Base-by-base conservation (phyloP, 2,329 filamentous ascomycete species). In the Paecilomyces sp. region DNA sequence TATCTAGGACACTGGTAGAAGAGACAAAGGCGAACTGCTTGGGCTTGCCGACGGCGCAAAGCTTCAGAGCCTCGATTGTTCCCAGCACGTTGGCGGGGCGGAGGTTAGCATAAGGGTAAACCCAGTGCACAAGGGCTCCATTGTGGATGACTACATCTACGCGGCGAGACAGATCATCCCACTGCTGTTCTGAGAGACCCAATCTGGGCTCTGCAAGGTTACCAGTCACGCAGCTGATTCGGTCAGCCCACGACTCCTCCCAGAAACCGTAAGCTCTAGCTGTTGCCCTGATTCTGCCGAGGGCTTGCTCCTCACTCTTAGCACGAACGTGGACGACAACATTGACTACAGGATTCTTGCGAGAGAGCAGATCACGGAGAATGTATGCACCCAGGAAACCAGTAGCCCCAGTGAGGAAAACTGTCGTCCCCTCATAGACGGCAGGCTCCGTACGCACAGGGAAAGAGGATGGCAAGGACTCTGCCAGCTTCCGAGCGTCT, bases 311-410 rank as follows among this genome's bases (percentile, higher is more conserved):
- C 3, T 81, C 68, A 60, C 85, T 84, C 71, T 88, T 86, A 47
- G 86, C 86, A 57, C 92, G 88, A 3, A 96, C 88, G 60, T 92
- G 87, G 0, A 88, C 86, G 60, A 96, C 85, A 9, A 96, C 81
- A 64, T 83, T 87, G 13, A 85, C 78, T 18, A 77, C 74, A 18
- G 78, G 82, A 15, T 77, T 76, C 9, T 79, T 77, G 25, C 88
- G 81, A 47, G 83, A 83, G 1, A 97, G 80, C 1, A 96, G 75
- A 58, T 96, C 90, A 58, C 83, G 83, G 33, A 95, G 78, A 11
- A 97, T 79, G 69, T 92, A 95, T 0, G 90, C 84, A 30, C 92
- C 92, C 22, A 97, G 76, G 79, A 97, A 97, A 2, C 92, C 92
- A 4, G 92, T 97, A 3, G 90, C 91, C 52, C 93, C 92, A 2